These are phyloP conservation scores for Coffea eugenioides DNA, from an alignment of 257 asterid genomes.

Conservation along the genomic window DNA sequence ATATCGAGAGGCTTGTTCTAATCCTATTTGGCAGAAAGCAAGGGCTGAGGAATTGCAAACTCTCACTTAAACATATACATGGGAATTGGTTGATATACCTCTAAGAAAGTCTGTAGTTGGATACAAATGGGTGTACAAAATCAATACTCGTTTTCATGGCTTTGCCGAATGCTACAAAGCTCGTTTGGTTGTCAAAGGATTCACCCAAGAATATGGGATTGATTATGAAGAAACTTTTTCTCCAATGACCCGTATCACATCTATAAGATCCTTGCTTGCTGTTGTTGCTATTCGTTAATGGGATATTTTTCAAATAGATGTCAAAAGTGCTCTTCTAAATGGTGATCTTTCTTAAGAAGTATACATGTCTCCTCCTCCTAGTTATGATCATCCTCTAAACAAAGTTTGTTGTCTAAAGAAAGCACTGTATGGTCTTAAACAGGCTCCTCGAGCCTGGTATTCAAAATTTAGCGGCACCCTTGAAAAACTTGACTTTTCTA, in stretches of 20 bases:
- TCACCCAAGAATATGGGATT: not conserved
- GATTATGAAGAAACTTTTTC: not conserved
- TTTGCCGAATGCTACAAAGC: not conserved
- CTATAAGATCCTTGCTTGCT: too few relatives aligned
- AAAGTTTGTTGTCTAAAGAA: too few relatives aligned
- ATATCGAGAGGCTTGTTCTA: not conserved
- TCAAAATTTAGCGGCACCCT: too few relatives aligned
- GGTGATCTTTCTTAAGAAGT: not conserved
- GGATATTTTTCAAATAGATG: too few relatives aligned
- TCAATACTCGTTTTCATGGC: not conserved
- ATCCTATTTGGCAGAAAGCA: not conserved
- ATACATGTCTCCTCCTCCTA: too few relatives aligned
- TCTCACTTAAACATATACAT: not conserved
- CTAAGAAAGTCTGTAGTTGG: not conserved
- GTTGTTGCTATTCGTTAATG: too few relatives aligned
- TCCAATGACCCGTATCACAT: not conserved
- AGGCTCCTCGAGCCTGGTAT: too few relatives aligned
- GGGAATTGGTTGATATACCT: not conserved
- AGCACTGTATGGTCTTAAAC: too few relatives aligned
- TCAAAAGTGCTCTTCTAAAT: not conserved
- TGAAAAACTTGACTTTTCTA: too few relatives aligned
- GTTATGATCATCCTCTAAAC: too few relatives aligned
- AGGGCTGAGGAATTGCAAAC: not conserved
- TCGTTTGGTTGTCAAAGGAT: not conserved
- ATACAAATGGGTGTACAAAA: constrained; percentile 8